A percentile compares a stretch with the other conserved stretches of the same genome.
These are phyloP conservation scores for Pseudogymnoascus sp. DNA, from an alignment of 2,329 filamentous ascomycete genomes.

Conservation along the genomic window DNA sequence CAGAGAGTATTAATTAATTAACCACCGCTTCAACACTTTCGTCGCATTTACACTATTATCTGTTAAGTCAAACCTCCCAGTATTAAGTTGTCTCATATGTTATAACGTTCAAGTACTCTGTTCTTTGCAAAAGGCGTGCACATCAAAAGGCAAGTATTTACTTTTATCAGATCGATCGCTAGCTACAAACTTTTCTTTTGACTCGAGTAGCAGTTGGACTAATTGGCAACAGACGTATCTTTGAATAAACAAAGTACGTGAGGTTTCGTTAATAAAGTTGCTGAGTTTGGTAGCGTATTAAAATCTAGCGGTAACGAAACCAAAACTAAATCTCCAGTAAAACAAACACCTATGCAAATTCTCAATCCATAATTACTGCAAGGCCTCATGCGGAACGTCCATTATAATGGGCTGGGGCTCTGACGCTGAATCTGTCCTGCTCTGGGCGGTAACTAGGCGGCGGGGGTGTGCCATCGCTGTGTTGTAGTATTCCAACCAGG, in stretches of 20 bases:
- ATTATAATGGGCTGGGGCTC: neutral
- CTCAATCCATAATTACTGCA: constrained; percentile 8
- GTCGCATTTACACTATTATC: neutral
- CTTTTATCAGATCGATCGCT: constrained; percentile 3
- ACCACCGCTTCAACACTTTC: neutral
- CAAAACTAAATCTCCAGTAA: constrained; percentile 8
- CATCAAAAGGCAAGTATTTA: constrained; percentile 3
- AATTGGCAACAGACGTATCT: neutral
- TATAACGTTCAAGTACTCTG: neutral
- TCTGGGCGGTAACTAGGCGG: constrained; percentile 3
- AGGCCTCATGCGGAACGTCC: constrained; percentile 1
- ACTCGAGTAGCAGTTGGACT: neutral
- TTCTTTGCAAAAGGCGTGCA: neutral
- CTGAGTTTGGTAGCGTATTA: constrained; percentile 8
- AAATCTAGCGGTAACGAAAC: constrained; percentile 8
- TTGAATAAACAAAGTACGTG: constrained; percentile 1
- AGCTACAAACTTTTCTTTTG: constrained; percentile 4
- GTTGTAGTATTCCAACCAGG: constrained; percentile 11
- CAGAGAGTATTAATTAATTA: neutral
- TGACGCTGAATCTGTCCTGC: constrained; percentile 5
- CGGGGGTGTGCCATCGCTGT: constrained; percentile 2
- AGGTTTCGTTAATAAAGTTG: constrained; percentile 5
- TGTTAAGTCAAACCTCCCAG: neutral
- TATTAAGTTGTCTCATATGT: neutral
- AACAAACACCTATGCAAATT: constrained; percentile 9